Evolutionary conservation across 1,284 basidiomycete genomes (phyloP).

Genomic region (Rhodotorula sp.): DNA sequence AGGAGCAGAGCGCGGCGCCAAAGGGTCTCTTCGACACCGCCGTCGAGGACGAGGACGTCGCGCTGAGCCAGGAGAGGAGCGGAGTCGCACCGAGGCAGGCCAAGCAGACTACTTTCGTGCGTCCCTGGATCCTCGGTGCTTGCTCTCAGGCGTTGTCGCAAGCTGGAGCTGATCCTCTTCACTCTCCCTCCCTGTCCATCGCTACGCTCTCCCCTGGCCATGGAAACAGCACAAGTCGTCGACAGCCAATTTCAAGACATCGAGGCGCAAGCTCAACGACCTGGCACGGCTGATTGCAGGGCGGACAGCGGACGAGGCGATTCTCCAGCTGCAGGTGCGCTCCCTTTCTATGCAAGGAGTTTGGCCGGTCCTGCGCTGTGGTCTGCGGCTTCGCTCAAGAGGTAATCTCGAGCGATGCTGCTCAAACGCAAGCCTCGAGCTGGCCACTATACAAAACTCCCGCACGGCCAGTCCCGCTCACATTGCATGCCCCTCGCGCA

Average conservation of each 20-base stretch:
- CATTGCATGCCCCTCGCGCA: not conserved
- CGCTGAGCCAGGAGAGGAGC: slow-evolving; percentile 3
- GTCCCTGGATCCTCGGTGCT: not conserved
- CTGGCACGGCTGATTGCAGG: slow-evolving; percentile 83
- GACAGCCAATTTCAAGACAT: slow-evolving; percentile 89
- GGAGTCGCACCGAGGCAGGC: not conserved
- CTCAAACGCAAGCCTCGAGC: too few relatives aligned
- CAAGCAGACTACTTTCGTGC: slow-evolving; percentile 31
- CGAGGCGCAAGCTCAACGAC: slow-evolving; percentile 86
- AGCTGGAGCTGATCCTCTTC: not conserved
- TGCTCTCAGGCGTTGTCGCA: too few relatives aligned
- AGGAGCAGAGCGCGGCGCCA: not conserved
- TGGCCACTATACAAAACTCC: not conserved
- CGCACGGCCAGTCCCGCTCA: not conserved
- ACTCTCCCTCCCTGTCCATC: too few relatives aligned
- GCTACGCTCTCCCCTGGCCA: not conserved
- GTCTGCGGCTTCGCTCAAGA: too few relatives aligned
- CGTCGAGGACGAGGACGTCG: slow-evolving; percentile 24
- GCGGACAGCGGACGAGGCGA: slow-evolving; percentile 88
- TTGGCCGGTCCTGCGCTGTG: not conserved
- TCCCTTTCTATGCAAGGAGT: not conserved
- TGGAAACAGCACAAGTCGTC: slow-evolving; percentile 75
- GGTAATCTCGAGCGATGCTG: too few relatives aligned
- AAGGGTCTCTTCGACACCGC: slow-evolving; percentile 33
- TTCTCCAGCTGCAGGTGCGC: slow-evolving; percentile 93